These are phyloP conservation scores for Eutrema salsugineum DNA, from an alignment of 441 rosid species.

Conservation along the genomic window DNA sequence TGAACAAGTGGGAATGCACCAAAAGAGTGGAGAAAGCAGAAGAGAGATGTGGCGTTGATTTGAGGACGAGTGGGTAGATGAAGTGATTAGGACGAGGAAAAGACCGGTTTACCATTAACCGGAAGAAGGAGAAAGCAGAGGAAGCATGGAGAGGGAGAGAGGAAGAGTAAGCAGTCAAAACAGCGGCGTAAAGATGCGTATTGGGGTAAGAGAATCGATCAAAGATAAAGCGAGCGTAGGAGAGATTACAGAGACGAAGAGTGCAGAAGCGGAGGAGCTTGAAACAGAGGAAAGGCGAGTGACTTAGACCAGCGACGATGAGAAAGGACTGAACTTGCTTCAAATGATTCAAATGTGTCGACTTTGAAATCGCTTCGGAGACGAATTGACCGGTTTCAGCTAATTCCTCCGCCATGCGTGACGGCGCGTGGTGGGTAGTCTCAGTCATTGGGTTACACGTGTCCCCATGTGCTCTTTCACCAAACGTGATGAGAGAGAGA, in stretches of 20 bases:
- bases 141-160: constrained; percentile 33
- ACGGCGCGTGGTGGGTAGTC: constrained; percentile 21
- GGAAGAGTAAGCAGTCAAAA: constrained; percentile 70
- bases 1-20: constrained; percentile 57
- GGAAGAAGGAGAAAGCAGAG: constrained; percentile 51
- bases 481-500: constrained; percentile 15
- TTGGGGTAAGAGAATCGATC: constrained; percentile 52
- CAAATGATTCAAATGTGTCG: constrained; percentile 54
- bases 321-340: constrained; percentile 73
- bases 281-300: constrained; percentile 58
- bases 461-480: constrained; percentile 34
- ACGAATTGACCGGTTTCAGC: constrained; percentile 24
- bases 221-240: constrained; percentile 64
- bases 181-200: constrained; percentile 62
- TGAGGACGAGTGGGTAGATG: constrained; percentile 69
- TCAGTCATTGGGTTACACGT: constrained; percentile 19
- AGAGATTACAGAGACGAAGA: constrained; percentile 46
- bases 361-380: constrained; percentile 38
- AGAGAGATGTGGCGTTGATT: constrained; percentile 38
- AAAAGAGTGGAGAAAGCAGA: constrained; percentile 34
- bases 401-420: constrained; percentile 19
- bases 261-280: constrained; percentile 77
- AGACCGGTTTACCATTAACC: constrained; percentile 52
- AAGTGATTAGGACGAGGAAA: constrained; percentile 66
- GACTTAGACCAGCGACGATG: constrained; percentile 49